A percentile compares a stretch with the other conserved stretches of the same genome.
These are phyloP conservation scores for Colletotrichum coccodes DNA, from an alignment of 2,329 filamentous ascomycete species.

Conservation along the genomic window DNA sequence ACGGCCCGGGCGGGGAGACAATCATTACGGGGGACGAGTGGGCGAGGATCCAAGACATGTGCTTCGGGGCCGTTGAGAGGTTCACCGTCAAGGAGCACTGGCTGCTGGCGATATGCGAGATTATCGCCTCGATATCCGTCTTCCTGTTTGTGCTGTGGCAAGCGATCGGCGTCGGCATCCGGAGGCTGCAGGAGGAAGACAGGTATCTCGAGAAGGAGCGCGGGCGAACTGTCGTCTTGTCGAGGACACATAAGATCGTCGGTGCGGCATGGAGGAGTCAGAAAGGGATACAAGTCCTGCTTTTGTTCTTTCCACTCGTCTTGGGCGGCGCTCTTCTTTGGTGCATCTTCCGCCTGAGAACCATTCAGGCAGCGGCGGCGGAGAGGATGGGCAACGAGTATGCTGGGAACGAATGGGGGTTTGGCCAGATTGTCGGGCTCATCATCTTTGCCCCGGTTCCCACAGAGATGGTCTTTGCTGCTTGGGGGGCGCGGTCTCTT, in stretches of 20 bases:
- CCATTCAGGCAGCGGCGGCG: not conserved
- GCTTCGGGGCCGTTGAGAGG: not conserved
- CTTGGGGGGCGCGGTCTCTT: not conserved
- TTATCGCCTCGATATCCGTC: not conserved
- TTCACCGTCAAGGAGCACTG: not conserved
- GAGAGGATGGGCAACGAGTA: not conserved
- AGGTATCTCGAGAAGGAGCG: not conserved
- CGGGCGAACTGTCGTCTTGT: not conserved
- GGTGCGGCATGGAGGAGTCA: not conserved
- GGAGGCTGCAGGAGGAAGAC: not conserved
- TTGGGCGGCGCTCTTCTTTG: not conserved
- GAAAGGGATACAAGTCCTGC: not conserved
- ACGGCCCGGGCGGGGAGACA: not conserved
- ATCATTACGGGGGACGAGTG: not conserved
- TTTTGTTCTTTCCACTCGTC: not conserved
- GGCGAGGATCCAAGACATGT: not conserved
- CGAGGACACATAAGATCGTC: not conserved
- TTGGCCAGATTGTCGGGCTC: slow-evolving; percentile 38
- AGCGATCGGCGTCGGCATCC: not conserved
- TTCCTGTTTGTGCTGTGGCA: slow-evolving; percentile 9
- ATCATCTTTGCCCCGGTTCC: slow-evolving; percentile 37
- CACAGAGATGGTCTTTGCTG: not conserved
- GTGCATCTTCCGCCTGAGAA: slow-evolving; percentile 6
- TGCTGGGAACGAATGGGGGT: slow-evolving; percentile 33
- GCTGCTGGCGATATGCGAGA: not conserved